phyloP scores from a whole-genome alignment of 2,329 filamentous ascomycete species.

The Alternaria sp. region DNA sequence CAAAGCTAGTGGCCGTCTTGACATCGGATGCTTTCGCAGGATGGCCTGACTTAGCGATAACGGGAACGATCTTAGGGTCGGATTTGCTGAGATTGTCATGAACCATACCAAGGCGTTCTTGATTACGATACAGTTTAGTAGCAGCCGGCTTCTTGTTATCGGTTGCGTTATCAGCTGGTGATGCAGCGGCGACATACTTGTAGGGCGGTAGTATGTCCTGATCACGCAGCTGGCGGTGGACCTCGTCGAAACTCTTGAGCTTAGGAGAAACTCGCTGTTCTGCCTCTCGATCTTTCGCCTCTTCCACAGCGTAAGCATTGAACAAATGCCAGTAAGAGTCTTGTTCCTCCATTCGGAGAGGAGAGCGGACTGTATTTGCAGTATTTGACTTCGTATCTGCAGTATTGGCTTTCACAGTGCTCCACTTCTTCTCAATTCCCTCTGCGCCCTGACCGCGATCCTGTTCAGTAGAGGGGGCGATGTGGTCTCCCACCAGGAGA shows the following conservation, averaged over 20 bases:
- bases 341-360: background rate
- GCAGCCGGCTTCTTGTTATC: background rate
- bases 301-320: background rate
- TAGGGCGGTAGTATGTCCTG: background rate
- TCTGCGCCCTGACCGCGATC: background rate
- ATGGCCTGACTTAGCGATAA: background rate
- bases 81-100: background rate
- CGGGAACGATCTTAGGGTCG: background rate
- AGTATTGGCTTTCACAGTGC: background rate
- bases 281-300: background rate
- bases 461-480: background rate
- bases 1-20: background rate
- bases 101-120: background rate
- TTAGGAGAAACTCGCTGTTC: background rate
- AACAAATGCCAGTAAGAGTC: background rate
- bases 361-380: background rate
- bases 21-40: background rate
- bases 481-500: background rate
- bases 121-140: background rate
- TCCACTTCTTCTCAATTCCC: conserved; percentile 2
- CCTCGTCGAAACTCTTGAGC: conserved; percentile 6
- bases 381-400: background rate
- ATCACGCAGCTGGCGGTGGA: background rate
- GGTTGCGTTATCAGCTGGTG: background rate
- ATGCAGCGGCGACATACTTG: background rate